Percentiles rank a stretch among this genome's conserved stretches.
Conservation (phyloP, 2,329 filamentous ascomycete species). For the Trichoderma arundinaceum region DNA sequence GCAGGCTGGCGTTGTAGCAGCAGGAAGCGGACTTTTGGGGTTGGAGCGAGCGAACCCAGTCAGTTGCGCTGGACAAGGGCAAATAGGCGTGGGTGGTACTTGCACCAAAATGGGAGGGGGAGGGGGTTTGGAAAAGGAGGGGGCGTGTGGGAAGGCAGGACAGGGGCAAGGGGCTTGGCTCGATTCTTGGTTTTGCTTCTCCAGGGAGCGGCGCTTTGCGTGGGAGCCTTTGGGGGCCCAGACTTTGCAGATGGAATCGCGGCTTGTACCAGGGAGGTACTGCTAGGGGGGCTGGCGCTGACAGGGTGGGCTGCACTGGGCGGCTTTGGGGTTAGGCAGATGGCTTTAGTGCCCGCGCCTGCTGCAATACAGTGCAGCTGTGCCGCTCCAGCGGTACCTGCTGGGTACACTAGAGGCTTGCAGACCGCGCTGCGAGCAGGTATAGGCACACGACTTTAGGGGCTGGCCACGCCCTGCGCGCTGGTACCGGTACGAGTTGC, state of each 20-base stretch:
- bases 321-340: slow-evolving; percentile 19
- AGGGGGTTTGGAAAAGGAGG: slow-evolving; percentile 5
- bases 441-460: neutral
- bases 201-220: no score
- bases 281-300: slow-evolving; percentile 21
- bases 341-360: slow-evolving; percentile 22
- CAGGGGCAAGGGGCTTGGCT: slow-evolving; percentile 25
- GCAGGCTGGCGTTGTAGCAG: slow-evolving; percentile 16
- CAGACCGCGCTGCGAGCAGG: neutral
- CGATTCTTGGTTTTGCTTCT: neutral
- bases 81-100: slow-evolving; percentile 12
- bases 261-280: slow-evolving; percentile 1
- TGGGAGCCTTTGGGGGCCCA: slow-evolving; percentile 11
- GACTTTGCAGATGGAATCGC: slow-evolving; percentile 10
- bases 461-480: neutral
- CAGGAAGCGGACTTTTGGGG: slow-evolving; percentile 31
- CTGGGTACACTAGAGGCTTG: neutral
- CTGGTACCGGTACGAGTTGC: neutral
- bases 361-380: slow-evolving; percentile 22
- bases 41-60: slow-evolving; percentile 19
- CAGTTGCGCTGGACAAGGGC: slow-evolving; percentile 26
- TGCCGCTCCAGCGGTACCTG: slow-evolving; percentile 26
- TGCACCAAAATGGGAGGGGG: neutral
- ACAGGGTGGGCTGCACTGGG: slow-evolving; percentile 23
- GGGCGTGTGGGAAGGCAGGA: slow-evolving; percentile 19